These are phyloP conservation scores for Boletus vermiculosoides DNA, from an alignment of 768 basidiomycete genomes.

Conservation along the genomic window DNA sequence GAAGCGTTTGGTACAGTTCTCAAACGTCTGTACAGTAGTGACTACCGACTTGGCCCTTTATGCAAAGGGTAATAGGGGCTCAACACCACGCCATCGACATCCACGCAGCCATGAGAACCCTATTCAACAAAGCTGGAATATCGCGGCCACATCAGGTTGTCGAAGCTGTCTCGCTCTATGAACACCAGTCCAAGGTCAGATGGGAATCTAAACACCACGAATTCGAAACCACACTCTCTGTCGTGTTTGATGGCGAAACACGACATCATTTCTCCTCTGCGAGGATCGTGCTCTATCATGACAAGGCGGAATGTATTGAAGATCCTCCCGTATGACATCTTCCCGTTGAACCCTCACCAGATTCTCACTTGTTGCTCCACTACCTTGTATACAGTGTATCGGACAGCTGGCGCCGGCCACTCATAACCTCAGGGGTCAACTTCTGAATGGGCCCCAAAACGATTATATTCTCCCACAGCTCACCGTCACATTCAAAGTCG, in stretches of 20 bases:
- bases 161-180: too few species aligned
- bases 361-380: not conserved
- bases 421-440: not conserved
- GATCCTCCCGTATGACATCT: not conserved
- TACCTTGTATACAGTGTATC: not conserved
- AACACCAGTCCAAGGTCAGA: too few species aligned
- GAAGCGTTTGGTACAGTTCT: too few species aligned
- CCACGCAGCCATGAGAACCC: not conserved
- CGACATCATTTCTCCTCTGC: not conserved
- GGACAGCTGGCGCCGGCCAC: not conserved
- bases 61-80: not conserved
- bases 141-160: not conserved
- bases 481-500: not conserved
- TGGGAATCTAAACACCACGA: too few species aligned
- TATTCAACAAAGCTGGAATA: not conserved
- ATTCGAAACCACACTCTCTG: not conserved
- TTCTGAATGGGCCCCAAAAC: not conserved
- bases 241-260: slow-evolving; percentile 1
- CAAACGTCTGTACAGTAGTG: too few species aligned
- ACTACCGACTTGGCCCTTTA: too few species aligned
- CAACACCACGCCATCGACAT: not conserved
- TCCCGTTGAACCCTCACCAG: not conserved
- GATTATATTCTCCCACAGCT: not conserved
- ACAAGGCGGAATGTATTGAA: not conserved
- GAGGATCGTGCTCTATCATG: not conserved